Percentiles rank a stretch among this genome's conserved stretches.
Evolutionary conservation across 768 basidiomycete genomes (phyloP).

Genomic region (Phlebiopsis flavidoalba): DNA sequence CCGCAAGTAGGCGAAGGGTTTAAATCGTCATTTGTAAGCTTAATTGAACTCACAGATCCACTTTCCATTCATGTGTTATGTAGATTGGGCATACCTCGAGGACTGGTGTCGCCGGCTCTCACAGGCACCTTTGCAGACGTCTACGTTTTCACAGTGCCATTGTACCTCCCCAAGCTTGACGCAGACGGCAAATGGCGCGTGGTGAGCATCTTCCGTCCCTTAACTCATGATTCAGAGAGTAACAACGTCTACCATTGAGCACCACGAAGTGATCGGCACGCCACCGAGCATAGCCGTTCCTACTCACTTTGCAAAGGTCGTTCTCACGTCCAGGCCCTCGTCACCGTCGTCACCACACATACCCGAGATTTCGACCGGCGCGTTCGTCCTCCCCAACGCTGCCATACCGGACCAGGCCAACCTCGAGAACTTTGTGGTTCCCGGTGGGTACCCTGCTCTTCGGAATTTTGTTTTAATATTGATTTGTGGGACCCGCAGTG

Average conservation of each 20-base stretch:
- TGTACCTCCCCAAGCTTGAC: slow-evolving; percentile 88
- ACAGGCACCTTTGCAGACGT: slow-evolving; percentile 90
- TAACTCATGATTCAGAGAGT: not conserved
- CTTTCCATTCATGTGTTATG: not conserved
- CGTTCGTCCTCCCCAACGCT: slow-evolving; percentile 96
- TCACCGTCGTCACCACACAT: slow-evolving; percentile 68
- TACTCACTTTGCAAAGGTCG: slow-evolving; percentile 97
- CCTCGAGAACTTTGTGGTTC: slow-evolving; percentile 75
- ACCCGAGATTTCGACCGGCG: slow-evolving; percentile 80
- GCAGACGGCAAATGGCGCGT: slow-evolving; percentile 94
- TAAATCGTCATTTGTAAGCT: slow-evolving; percentile 89
- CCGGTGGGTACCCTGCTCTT: slow-evolving; percentile 45
- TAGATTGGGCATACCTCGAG: slow-evolving; percentile 96
- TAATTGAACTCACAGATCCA: too few relatives aligned
- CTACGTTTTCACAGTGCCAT: slow-evolving; percentile 94
- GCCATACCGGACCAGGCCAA: slow-evolving; percentile 81
- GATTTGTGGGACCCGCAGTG: not conserved
- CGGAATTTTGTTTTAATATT: not conserved
- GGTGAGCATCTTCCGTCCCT: slow-evolving; percentile 43
- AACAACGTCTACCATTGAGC: slow-evolving; percentile 36
- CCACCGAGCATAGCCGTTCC: slow-evolving; percentile 91
- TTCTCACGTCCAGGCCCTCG: slow-evolving; percentile 69
- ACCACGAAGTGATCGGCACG: slow-evolving; percentile 90
- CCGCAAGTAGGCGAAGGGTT: slow-evolving; percentile 98
- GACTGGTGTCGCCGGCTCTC: slow-evolving; percentile 91